Percentiles rank a stretch among this genome's conserved stretches.
These are phyloP conservation scores for Neofusicoccum ribis DNA, from an alignment of 2,329 filamentous ascomycete species.

Conservation along the genomic window DNA sequence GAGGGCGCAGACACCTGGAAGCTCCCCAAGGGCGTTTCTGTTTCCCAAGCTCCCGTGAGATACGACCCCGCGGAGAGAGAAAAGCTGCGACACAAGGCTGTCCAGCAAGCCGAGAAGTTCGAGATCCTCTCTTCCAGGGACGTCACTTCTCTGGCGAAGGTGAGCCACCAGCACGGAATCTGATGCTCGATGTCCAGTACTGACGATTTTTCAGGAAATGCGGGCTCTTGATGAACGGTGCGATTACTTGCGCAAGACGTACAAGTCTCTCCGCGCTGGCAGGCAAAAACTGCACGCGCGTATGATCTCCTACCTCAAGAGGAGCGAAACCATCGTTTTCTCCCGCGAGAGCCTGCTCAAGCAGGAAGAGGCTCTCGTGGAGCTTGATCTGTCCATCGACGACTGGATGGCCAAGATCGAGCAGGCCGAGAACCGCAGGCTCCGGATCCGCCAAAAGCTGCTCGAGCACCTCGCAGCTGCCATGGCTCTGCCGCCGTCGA, in stretches of 20 bases:
- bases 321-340: slow-evolving; percentile 68
- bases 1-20: slow-evolving; percentile 36
- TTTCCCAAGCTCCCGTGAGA: slow-evolving; percentile 34
- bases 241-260: slow-evolving; percentile 75
- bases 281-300: slow-evolving; percentile 74
- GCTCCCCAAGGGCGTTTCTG: slow-evolving; percentile 38
- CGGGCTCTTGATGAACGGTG: slow-evolving; percentile 74
- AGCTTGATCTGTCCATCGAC: slow-evolving; percentile 76
- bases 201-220: slow-evolving; percentile 55
- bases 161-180: slow-evolving; percentile 41
- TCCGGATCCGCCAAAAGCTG: slow-evolving; percentile 74
- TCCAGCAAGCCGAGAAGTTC: slow-evolving; percentile 41
- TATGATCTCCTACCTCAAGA: slow-evolving; percentile 75
- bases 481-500: slow-evolving; percentile 23
- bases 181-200: slow-evolving; percentile 29
- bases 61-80: slow-evolving; percentile 39
- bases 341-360: slow-evolving; percentile 74
- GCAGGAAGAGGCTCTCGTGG: slow-evolving; percentile 76
- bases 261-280: slow-evolving; percentile 71
- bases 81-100: slow-evolving; percentile 39
- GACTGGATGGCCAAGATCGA: slow-evolving; percentile 82
- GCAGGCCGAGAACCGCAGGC: slow-evolving; percentile 74
- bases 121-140: slow-evolving; percentile 42
- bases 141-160: slow-evolving; percentile 56
- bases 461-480: slow-evolving; percentile 79